A percentile compares a stretch with the other conserved stretches of the same genome.
These are phyloP conservation scores for Corymbia citriodora DNA, from an alignment of 441 rosid genomes.

Conservation along the genomic window DNA sequence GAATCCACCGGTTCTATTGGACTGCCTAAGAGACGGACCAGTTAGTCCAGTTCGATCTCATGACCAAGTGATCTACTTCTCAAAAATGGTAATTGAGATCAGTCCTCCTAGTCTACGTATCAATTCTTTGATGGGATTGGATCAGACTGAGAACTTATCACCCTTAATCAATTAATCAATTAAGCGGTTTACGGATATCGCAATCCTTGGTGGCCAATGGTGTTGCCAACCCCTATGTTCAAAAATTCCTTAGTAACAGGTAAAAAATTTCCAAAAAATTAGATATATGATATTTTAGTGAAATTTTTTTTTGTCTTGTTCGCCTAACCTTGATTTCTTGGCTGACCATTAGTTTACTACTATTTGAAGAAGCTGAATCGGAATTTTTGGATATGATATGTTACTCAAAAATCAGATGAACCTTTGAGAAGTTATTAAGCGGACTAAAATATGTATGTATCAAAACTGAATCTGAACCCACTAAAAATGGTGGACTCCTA, in stretches of 20 bases:
- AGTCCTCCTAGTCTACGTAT: neutral
- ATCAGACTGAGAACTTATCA: too few relatives aligned
- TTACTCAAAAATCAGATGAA: neutral
- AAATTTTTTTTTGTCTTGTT: neutral
- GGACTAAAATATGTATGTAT: neutral
- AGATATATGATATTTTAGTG: neutral
- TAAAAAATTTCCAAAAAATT: neutral
- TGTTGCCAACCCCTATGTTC: neutral
- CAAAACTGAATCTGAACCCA: neutral
- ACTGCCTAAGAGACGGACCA: rapidly evolving
- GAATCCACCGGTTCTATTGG: neutral
- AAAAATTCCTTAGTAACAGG: neutral
- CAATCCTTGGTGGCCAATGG: neutral
- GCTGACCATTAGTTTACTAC: neutral
- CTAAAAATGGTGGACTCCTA: neutral
- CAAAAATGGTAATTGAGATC: too few relatives aligned
- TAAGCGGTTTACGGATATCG: rapidly evolving
- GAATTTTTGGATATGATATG: neutral
- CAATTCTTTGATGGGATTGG: too few relatives aligned
- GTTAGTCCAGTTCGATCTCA: too few relatives aligned
- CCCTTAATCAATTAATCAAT: neutral
- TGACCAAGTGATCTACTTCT: too few relatives aligned
- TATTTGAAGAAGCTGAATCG: neutral
- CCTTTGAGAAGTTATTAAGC: neutral
- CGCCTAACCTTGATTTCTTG: neutral